Base-by-base conservation (phyloP, 768 basidiomycete genomes). In the Multifurca ochricompacta region DNA sequence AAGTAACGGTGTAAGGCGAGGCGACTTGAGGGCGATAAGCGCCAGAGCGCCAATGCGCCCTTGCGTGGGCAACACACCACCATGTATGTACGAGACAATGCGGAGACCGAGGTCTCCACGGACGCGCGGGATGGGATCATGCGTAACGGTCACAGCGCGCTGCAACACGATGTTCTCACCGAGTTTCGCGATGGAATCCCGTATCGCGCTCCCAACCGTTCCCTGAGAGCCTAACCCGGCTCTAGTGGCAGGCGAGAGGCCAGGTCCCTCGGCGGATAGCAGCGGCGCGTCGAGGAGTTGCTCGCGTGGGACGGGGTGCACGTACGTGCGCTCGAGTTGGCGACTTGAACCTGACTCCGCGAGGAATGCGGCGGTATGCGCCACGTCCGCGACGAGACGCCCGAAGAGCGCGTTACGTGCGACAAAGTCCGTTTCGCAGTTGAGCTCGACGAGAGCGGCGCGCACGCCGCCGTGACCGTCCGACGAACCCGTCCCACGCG, bases 391-490 rank as follows among this genome's bases (percentile, higher is more conserved):
- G 11, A 87, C 85, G 35, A 94, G 78, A 50, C 76, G 75, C 14
- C 80, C 75, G 63, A 98, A 98, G 11, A 91, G 73, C 54, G 85
- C 80, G 63, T 91, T 94, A 59, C 89, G 73, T 21, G 83, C 90
- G 27, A 98, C 94, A 66, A 96, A 98, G 71, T 98, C 94, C 48
- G 94, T 96, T 72, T 98, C 94, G 72, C 94, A 97, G 62, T 90
- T 91, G 57, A 96, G 74, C 69, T 98, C 94, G 53, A 97, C 73
- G 79, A 96, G 87, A 18, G 86, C 83, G 10, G 87, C 91, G 34
- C 89, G 80, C 32, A 88, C 69, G 35, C 78, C 75, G 1, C 75
- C 76, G 18, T 67, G 67, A 6, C 69, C 68, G 34, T 60, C 59
- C 34, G 64, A 67, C 31, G 70, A 59, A 16, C 74, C 75, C 19